Percentiles rank a stretch among this genome's conserved stretches.
Conservation (phyloP, 345 rosid genomes). For the Corymbia maculata region DNA sequence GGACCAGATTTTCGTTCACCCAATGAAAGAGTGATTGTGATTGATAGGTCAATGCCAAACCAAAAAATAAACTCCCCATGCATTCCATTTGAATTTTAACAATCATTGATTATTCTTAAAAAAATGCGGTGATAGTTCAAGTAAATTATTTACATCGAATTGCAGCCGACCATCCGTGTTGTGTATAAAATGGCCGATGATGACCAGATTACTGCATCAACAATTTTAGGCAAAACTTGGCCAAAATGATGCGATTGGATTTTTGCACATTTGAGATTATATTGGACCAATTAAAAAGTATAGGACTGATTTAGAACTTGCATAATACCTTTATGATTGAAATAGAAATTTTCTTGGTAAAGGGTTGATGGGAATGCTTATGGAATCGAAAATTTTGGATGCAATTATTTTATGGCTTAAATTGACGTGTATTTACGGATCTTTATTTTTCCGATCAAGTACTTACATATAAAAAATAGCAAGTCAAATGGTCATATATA, state of each 20-base stretch:
- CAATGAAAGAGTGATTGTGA: background rate
- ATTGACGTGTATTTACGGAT: background rate
- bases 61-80: background rate
- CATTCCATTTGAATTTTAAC: background rate
- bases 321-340: background rate
- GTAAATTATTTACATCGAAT: background rate
- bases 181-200: background rate
- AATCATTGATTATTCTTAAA: background rate
- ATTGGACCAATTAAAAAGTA: background rate
- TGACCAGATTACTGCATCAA: rapidly evolving
- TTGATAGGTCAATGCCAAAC: background rate
- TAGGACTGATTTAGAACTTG: background rate
- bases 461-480: too few relatives aligned
- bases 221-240: background rate
- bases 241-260: background rate
- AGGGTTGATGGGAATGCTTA: background rate
- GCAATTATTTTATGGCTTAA: background rate
- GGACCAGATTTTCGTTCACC: background rate
- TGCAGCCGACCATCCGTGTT: too few relatives aligned
- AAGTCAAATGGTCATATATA: too few relatives aligned
- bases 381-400: background rate
- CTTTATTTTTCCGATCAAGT: too few relatives aligned
- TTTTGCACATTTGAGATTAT: background rate
- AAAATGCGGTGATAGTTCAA: background rate
- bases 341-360: background rate